These are phyloP conservation scores for Alternaria consortialis DNA, from an alignment of 2,329 filamentous ascomycete genomes.

Conservation along the genomic window DNA sequence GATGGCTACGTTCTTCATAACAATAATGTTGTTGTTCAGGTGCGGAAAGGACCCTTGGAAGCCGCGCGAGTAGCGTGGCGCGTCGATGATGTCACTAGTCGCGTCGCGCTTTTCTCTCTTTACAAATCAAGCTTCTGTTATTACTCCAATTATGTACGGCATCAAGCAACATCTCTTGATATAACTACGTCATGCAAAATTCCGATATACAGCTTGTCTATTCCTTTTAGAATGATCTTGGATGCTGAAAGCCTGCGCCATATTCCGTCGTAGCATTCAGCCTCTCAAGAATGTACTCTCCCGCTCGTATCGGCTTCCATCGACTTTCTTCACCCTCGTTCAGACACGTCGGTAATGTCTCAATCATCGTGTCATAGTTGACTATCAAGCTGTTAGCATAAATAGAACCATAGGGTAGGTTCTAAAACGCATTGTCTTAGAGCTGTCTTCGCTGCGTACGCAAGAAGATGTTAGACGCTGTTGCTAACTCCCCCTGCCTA, in stretches of 20 bases:
- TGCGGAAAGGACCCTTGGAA: background rate
- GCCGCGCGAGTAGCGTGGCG: background rate
- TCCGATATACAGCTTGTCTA: background rate
- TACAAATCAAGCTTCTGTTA: background rate
- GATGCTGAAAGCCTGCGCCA: constrained; percentile 33
- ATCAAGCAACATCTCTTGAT: too few species aligned
- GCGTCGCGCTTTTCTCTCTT: background rate
- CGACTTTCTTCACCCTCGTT: constrained; percentile 41
- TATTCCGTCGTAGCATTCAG: constrained; percentile 46
- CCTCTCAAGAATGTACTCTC: constrained; percentile 53
- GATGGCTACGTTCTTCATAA: background rate
- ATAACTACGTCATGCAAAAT: background rate
- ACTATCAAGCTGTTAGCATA: too few species aligned
- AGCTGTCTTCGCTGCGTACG: too few species aligned
- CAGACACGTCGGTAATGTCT: constrained; percentile 52
- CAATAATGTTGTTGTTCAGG: background rate
- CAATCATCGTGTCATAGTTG: constrained; percentile 53
- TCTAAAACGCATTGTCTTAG: too few species aligned
- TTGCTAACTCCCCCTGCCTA: too few species aligned
- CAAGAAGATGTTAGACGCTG: too few species aligned
- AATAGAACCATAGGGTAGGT: too few species aligned
- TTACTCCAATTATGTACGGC: too few species aligned
- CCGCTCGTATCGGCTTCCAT: constrained; percentile 50
- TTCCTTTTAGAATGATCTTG: background rate
- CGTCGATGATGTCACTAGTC: background rate